phyloP scores from a whole-genome alignment of 441 rosid genomes.

The Metrosideros polymorpha region DNA sequence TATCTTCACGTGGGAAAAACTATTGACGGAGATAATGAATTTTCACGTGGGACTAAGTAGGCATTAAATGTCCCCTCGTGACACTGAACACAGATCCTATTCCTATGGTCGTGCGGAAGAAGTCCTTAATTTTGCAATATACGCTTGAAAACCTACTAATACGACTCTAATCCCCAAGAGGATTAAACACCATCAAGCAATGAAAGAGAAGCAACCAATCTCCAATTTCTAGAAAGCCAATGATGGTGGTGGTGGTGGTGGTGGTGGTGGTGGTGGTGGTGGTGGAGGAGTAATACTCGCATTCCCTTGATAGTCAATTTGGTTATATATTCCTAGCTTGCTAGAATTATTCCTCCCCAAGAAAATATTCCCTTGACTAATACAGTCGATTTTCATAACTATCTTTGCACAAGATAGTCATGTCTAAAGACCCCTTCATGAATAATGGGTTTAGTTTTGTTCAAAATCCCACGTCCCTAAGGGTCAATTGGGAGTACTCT shows the following conservation, averaged over 20 bases:
- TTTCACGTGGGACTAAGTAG: not conserved
- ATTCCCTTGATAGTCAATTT: not conserved
- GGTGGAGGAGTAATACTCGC: not conserved
- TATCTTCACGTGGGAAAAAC: not conserved
- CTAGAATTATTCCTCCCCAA: not conserved
- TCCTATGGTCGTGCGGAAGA: not conserved
- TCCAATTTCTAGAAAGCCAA: not conserved
- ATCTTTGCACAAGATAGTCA: not conserved
- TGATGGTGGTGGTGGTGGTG: not conserved
- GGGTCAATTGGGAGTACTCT: not conserved
- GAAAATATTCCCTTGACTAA: not conserved
- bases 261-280: not conserved
- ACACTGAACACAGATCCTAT: not conserved
- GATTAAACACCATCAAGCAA: not conserved
- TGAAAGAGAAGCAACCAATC: not conserved
- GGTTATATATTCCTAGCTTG: not conserved
- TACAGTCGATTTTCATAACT: not conserved
- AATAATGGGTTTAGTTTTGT: not conserved
- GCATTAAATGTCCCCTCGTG: not conserved
- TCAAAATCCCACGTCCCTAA: not conserved
- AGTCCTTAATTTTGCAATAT: not conserved
- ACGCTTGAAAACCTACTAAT: not conserved
- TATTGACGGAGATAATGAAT: not conserved
- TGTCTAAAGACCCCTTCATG: not conserved
- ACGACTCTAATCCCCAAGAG: not conserved